Evolutionary conservation across 768 basidiomycete species (phyloP).

Genomic region (Phylloporus sp.): DNA sequence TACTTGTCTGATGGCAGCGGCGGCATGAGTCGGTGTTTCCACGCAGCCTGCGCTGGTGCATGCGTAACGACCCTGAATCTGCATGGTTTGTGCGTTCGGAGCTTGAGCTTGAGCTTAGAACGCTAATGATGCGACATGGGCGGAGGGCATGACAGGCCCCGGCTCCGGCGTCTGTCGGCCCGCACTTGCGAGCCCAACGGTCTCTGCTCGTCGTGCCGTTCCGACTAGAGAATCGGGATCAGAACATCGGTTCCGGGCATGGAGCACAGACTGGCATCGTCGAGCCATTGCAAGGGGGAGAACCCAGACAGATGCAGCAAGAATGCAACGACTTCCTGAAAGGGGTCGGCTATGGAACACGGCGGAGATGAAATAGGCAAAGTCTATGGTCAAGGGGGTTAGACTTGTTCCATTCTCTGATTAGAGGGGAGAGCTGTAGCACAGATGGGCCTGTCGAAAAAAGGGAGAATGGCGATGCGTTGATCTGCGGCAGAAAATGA

Average conservation of each 20-base stretch:
- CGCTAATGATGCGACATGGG: conserved; percentile 23
- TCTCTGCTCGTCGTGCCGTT: neutral
- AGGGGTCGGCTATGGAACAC: neutral
- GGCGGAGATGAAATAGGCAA: conserved; percentile 31
- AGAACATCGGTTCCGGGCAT: conserved; percentile 19
- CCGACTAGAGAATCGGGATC: conserved; percentile 11
- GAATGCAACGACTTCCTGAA: conserved; percentile 17
- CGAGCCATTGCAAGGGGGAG: conserved; percentile 21
- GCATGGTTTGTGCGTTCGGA: too few species aligned
- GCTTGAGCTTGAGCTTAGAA: conserved; percentile 20
- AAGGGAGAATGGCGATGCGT: conserved; percentile 13
- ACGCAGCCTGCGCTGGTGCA: conserved; percentile 11
- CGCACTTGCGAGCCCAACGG: neutral
- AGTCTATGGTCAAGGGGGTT: conserved; percentile 2
- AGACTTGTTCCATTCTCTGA: conserved; percentile 20
- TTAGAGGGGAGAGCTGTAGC: conserved; percentile 3
- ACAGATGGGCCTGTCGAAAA: conserved; percentile 14
- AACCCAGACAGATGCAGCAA: conserved; percentile 21
- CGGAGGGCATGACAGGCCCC: conserved; percentile 27
- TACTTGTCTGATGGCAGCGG: conserved; percentile 15
- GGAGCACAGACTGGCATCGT: conserved; percentile 1
- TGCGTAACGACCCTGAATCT: conserved; percentile 25
- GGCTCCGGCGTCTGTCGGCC: conserved; percentile 7
- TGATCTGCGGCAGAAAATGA: conserved; percentile 14
- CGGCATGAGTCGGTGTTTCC: conserved; percentile 17